Conservation (phyloP, 2,329 filamentous ascomycete genomes). For the Gremmenia infestans region DNA sequence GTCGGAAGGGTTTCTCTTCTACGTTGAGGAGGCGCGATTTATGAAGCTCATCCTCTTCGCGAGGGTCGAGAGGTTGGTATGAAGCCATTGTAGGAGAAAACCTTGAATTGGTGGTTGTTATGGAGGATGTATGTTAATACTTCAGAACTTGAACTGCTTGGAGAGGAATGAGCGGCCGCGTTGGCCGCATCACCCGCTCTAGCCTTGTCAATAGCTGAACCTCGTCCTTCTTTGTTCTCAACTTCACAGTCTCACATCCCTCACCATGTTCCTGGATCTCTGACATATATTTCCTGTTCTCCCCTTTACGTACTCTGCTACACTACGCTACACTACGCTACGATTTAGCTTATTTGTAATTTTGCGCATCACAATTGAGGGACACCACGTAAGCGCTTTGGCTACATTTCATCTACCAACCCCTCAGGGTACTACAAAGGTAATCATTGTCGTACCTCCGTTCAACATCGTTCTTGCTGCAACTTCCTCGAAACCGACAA, state of each 20-base stretch:
- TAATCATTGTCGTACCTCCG: neutral
- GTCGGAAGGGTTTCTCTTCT: slow-evolving; percentile 88
- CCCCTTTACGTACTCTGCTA: neutral
- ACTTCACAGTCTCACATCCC: neutral
- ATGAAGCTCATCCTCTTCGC: slow-evolving; percentile 79
- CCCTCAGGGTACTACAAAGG: neutral
- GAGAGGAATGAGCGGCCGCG: neutral
- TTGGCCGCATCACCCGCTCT: neutral
- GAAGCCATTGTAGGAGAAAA: slow-evolving; percentile 40
- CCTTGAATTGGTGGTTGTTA: neutral
- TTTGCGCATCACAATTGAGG: neutral
- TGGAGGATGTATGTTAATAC: neutral
- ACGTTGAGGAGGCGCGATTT: slow-evolving; percentile 81
- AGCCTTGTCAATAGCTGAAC: neutral
- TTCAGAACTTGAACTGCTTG: neutral
- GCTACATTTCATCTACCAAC: neutral
- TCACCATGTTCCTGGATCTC: neutral
- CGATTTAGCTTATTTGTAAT: neutral
- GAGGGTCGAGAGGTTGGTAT: slow-evolving; percentile 67
- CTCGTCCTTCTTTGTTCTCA: neutral
- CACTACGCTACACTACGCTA: neutral
- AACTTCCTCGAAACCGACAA: neutral
- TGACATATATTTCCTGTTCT: neutral
- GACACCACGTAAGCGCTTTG: neutral
- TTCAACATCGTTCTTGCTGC: neutral